A percentile compares a stretch with the other conserved stretches of the same genome.
Evolutionary conservation across 1,139 yeast genomes (phyloP).

Genomic region (Lodderomyces metapsilosis): DNA sequence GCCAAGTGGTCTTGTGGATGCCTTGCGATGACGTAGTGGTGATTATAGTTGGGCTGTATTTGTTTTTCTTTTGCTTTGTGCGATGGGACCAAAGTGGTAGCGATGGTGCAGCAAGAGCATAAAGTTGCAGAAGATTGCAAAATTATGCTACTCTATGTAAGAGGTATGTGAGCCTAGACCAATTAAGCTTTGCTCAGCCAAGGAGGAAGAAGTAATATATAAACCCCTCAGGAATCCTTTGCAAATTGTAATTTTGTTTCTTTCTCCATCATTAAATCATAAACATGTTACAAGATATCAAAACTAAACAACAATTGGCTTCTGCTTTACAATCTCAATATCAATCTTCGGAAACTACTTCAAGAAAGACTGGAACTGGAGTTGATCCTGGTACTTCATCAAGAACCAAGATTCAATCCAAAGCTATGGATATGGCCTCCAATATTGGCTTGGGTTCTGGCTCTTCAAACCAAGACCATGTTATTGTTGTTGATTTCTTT

Average conservation of each 20-base stretch:
- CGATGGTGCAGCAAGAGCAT: background rate
- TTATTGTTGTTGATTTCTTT: conserved; percentile 16
- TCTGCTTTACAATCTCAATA: conserved; percentile 10
- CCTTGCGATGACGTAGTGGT: conserved; percentile 1
- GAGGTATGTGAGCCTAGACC: background rate
- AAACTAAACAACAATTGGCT: conserved; percentile 14
- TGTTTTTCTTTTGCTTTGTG: background rate
- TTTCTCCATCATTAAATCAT: background rate
- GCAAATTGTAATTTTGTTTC: too few relatives aligned
- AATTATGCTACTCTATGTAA: too few relatives aligned
- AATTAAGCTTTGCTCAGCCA: background rate
- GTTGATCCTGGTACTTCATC: background rate
- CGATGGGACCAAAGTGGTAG: conserved; percentile 1
- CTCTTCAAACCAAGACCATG: conserved; percentile 8
- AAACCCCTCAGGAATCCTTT: too few relatives aligned
- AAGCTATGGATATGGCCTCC: conserved; percentile 1
- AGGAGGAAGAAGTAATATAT: too few relatives aligned
- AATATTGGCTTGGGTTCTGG: background rate
- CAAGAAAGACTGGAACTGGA: background rate
- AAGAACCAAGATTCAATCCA: conserved; percentile 2
- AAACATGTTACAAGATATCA: conserved; percentile 14
- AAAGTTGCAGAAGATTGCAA: background rate
- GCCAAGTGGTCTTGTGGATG: too few relatives aligned
- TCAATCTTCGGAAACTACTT: background rate
- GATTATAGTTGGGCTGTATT: background rate